Evolutionary conservation across 768 basidiomycete genomes (phyloP), one percentile per base, ranked within the genome.

Genomic region (Clitopilus passeckerianus): DNA sequence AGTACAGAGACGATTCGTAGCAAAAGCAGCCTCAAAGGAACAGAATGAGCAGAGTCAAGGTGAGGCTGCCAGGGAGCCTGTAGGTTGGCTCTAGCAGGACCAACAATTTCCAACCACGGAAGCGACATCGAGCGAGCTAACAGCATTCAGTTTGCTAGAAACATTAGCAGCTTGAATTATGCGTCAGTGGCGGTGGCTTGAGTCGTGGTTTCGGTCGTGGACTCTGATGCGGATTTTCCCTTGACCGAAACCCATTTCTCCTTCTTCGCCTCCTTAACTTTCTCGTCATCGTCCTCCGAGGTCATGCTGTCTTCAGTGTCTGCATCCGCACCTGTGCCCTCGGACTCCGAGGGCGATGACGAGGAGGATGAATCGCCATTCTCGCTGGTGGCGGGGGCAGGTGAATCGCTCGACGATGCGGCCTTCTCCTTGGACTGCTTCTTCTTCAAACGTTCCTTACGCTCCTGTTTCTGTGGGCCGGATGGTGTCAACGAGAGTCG

Each of bases 241-340:
- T 90, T 88, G 69, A 92, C 85, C 18, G 88, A 77, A 54, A 91
- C 83, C 90, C 90, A 92, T 68, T 88, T 90, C 67, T 91, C 89
- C 68, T 80, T 82, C 65, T 72, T 70, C 52, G 63, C 70, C 41
- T 77, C 72, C 30, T 67, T 14, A 24, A 18, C 72, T 50, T 69
- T 70, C 16, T 55, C 54, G 3, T 90, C 88, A 66, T 91, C 89
- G 57, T 89, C 88, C 65, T 91, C 90, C 34, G 88, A 89, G 2
- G 88, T 86, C 63, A 87, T 74, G 66, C 87, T 89, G 67, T 86
- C 87, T 71, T 91, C 90, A 22, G 83, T 83, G 66, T 91, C 90
- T 7, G 86, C 88, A 60, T 90, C 90, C 56, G 80, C 80, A 14
- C 83, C 84, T 16, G 79, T 85, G 68, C 75, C 83, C 65, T 87